These are phyloP conservation scores for Capsicum rhomboideum DNA, from an alignment of 257 asterid genomes.

Conservation along the genomic window DNA sequence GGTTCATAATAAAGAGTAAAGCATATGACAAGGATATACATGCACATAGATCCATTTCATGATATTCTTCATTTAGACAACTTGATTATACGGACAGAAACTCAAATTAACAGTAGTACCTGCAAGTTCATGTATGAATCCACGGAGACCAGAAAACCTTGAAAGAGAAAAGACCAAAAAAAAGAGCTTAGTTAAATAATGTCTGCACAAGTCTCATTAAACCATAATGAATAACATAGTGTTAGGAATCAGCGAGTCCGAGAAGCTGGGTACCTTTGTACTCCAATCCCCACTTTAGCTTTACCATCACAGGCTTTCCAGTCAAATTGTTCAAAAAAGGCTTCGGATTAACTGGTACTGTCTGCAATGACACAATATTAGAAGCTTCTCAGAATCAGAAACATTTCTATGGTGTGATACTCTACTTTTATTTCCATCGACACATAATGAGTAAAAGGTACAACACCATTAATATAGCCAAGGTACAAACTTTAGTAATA, in stretches of 20 bases:
- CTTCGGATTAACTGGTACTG: slow-evolving; percentile 97
- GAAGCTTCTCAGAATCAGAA: not conserved
- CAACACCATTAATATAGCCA: not conserved
- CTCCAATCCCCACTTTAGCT: slow-evolving; percentile 99
- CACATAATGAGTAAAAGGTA: not conserved
- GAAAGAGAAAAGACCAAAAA: slow-evolving; percentile 14
- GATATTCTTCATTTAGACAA: not conserved
- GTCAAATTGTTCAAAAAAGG: slow-evolving; percentile 96
- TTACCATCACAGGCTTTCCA: slow-evolving; percentile 92
- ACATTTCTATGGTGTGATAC: not conserved
- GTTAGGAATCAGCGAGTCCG: not conserved
- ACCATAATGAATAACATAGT: not conserved
- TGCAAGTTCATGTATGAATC: slow-evolving; percentile 98
- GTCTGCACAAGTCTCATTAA: not conserved
- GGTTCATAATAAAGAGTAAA: not conserved
- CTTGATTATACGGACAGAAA: not conserved
- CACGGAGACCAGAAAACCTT: slow-evolving; percentile 84
- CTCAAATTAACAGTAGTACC: slow-evolving; percentile 32
- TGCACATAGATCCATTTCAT: not conserved
- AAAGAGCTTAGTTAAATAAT: not conserved
- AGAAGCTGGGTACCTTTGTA: slow-evolving; percentile 57
- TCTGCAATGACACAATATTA: slow-evolving; percentile 33
- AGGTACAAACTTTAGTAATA: not conserved
- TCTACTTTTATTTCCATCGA: not conserved
- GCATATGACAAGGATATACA: not conserved